Evolutionary conservation across 2,329 filamentous ascomycete genomes (phyloP), one percentile per base, ranked within the genome.

Genomic region (Helotiales sp.): DNA sequence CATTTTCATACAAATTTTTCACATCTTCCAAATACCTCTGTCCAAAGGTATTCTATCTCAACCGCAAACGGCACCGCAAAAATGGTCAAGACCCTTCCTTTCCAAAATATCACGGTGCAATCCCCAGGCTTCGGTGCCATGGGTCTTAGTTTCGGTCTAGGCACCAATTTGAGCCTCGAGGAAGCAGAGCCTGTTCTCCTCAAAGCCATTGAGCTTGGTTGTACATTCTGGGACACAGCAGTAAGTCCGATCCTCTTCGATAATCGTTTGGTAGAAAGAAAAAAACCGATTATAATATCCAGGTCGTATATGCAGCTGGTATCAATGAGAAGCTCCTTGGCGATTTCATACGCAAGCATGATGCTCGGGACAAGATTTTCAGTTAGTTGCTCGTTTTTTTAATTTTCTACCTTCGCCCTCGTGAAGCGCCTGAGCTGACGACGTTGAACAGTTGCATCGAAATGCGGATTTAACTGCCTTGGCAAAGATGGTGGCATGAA

Each of bases 41-140:
- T 15, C 24, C 22, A 50, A 32, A 4, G n/a, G n/a, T n/a, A n/a
- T n/a, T n/a, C 26, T 5, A 15, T 32, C 4, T 40, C 34, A 40
- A 40, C 11, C 8, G 7, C 40, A 5, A 20, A 8, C 40, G 2
- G 8, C n/a, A 11, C 17, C n/a, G 28, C 52, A 11, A 72, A 61
- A 50, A 77, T 82, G 80, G 80, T 80, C 67, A 78, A 80, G 61
- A 79, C 80, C 67, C 71, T 83, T 55, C 77, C 77, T 2, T 83
- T 83, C 59, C 73, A 70, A 24, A 72, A 79, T 61, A 74, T 79
- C 34, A 67, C 80, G 43, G 80, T 83, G 17, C 77, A 80, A 3
- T 69, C 71, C 5, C 82, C 82, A 1, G 82, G 82, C 61, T 84
- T 85, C 64, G 83, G 83, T 22, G 82, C 82, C 11, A 85, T 85